A percentile compares a stretch with the other conserved stretches of the same genome.
Conservation (phyloP, 139 green algal species). For the Chlorella sp. region DNA sequence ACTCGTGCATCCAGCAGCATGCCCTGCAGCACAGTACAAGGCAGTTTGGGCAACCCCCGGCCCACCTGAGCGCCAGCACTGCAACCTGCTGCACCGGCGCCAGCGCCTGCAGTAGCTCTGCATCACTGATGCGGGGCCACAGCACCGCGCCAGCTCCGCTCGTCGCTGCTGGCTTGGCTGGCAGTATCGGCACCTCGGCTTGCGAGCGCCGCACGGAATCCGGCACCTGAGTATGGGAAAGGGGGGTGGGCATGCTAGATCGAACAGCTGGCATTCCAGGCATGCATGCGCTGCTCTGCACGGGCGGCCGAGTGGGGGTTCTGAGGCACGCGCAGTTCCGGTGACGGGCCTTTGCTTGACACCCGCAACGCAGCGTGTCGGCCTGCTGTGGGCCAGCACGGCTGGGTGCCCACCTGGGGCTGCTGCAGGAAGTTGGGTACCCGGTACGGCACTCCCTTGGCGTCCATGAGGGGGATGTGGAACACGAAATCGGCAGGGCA, state of each 20-base stretch:
- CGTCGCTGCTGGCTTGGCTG: too few species aligned
- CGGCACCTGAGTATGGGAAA: not conserved
- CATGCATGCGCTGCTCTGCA: too few species aligned
- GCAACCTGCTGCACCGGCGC: not conserved
- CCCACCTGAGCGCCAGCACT: not conserved
- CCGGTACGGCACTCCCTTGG: not conserved
- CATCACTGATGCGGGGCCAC: not conserved
- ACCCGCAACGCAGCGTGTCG: too few species aligned
- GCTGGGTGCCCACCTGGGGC: not conserved
- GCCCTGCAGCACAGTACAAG: too few species aligned
- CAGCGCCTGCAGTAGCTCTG: not conserved
- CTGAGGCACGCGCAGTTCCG: too few species aligned
- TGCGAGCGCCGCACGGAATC: not conserved
- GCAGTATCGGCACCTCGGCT: not conserved
- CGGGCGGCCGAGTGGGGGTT: too few species aligned
- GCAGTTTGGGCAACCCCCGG: not conserved
- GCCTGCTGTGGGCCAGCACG: too few species aligned
- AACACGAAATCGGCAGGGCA: constrained; percentile 28
- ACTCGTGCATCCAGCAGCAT: too few species aligned
- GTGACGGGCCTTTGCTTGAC: too few species aligned
- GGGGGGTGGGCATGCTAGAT: too few species aligned
- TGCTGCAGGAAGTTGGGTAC: constrained; percentile 8
- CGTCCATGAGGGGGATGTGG: not conserved
- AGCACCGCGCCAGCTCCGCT: not conserved
- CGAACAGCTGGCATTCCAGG: too few species aligned